phyloP scores from a whole-genome alignment of 306 rosid species.

The Datisca glomerata region DNA sequence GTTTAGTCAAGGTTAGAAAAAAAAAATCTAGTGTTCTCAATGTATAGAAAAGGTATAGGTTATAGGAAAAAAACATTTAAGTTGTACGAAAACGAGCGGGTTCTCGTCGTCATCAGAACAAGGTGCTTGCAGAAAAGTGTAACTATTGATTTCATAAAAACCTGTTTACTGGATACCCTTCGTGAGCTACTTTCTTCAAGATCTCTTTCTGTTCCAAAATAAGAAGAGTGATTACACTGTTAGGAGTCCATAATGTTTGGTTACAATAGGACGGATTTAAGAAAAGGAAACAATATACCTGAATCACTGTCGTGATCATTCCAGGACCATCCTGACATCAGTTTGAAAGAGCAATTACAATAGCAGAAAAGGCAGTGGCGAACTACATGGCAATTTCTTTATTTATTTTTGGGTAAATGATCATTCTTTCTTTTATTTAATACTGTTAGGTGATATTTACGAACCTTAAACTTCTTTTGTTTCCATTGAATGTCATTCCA shows the following conservation, averaged over 20 bases:
- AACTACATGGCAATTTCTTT: background rate
- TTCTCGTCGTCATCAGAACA: no score
- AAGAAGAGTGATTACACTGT: slow-evolving; percentile 2
- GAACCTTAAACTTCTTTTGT: slow-evolving; percentile 55
- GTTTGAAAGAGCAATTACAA: slow-evolving; percentile 9
- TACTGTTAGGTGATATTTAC: background rate
- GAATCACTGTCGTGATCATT: slow-evolving; percentile 49
- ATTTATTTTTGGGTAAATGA: background rate
- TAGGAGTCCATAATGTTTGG: background rate
- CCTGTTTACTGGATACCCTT: slow-evolving; percentile 36
- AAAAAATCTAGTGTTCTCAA: no score
- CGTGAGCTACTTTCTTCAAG: slow-evolving; percentile 43
- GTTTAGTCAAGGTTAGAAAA: no score
- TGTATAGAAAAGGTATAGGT: no score
- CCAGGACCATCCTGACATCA: slow-evolving; percentile 61
- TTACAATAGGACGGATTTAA: background rate
- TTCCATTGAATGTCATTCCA: slow-evolving; percentile 65
- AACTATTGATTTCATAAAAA: slow-evolving; percentile 20
- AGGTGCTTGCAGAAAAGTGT: no score
- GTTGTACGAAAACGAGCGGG: no score
- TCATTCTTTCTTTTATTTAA: background rate
- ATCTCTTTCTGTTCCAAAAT: slow-evolving; percentile 45
- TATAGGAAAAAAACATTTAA: no score
- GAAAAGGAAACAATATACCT: slow-evolving; percentile 31
- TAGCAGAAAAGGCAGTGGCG: background rate